Base-by-base conservation (phyloP, 257 asterid species). In the Solanum microdontum region DNA sequence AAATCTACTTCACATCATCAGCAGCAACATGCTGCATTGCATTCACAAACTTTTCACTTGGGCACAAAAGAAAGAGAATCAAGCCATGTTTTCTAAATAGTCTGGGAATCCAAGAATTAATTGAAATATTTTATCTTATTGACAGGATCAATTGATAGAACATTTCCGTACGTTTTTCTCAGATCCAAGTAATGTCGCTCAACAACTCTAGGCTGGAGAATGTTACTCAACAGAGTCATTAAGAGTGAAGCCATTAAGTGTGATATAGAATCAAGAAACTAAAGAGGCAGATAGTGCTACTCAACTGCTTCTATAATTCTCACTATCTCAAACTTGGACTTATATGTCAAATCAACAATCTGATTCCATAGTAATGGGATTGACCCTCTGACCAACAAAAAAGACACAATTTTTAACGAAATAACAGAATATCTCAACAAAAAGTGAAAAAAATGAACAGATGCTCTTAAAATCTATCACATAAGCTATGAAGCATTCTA, bases 361-460 rank as follows among this genome's bases (percentile, higher is more conserved):
- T 97, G 99, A 86, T 95, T 97, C 99, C 99, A 97, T 13, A 95
- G 90, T 88, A 97, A 88, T 19, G 99, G 99, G 83, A 97, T 95
- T 84, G 99, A 95, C 72, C 99, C 98, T 87, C 99, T 95, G 86
- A 96, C 93, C 99, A 96, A 89, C 86, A 40, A 90, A 77, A 90
- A 77, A 86, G 84, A 30, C 64, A 84, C 79, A 60, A 2, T 43
- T 19, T 45, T 48, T 80, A 7, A 45, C 48, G 40, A 8, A 80
- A 45, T 80, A 15, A 28, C 85, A 80, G 17, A 30, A 48, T 80
- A 28, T 8, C 40, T 80, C 4, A 48, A 28, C 19, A 26, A 26
- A 40, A 80, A 45, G 40, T 14, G 40, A 80, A 28, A 80, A 28
- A 79, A 79, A 28, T 1, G 13, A 45, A 80, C 17, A 28, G 12